phyloP scores from a whole-genome alignment of 257 asterid species.

The Parsonsia alboflavescens region DNA sequence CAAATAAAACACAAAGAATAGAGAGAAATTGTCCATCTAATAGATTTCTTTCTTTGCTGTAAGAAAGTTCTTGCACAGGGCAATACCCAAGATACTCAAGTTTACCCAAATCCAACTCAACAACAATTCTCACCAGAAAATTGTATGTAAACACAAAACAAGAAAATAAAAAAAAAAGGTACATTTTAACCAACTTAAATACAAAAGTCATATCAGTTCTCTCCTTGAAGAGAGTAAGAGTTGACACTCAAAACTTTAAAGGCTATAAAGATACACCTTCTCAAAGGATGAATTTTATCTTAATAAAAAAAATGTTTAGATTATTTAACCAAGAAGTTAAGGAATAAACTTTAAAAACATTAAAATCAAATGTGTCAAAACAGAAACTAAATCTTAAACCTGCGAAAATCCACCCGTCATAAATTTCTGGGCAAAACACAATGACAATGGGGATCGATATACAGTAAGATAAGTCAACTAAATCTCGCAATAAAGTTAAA shows the following conservation, averaged over 20 bases:
- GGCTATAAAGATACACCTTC: background rate
- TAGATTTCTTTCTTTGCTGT: background rate
- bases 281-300: background rate
- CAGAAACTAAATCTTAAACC: background rate
- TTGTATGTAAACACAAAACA: background rate
- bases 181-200: background rate
- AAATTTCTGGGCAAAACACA: too few relatives aligned
- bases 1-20: background rate
- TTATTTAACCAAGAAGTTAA: background rate
- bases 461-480: background rate
- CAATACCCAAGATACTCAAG: background rate
- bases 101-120: background rate
- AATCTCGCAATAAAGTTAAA: too few relatives aligned
- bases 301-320: background rate
- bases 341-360: constrained; percentile 1
- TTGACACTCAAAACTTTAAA: background rate
- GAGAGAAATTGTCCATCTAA: background rate
- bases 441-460: too few relatives aligned
- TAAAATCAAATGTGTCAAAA: background rate
- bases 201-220: background rate
- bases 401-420: too few relatives aligned
- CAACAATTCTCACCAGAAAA: background rate
- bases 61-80: background rate
- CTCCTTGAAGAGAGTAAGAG: background rate
- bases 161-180: background rate